phyloP scores from a whole-genome alignment of 441 rosid species.

The Populus tomentosa region DNA sequence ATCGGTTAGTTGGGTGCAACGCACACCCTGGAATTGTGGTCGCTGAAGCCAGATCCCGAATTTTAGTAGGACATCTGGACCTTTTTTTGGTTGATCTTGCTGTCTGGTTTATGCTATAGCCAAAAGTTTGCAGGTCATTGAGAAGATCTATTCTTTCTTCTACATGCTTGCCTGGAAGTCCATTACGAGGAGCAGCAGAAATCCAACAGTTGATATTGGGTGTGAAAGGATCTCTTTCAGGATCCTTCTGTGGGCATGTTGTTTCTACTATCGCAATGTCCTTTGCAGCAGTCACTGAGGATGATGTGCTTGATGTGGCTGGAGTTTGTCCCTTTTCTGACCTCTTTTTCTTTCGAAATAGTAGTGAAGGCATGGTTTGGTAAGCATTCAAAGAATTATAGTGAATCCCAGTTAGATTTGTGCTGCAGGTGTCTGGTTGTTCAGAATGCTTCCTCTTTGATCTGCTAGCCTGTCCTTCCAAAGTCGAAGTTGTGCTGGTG shows the following conservation, averaged over 20 bases:
- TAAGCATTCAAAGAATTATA: conserved; percentile 37
- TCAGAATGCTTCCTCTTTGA: conserved; percentile 27
- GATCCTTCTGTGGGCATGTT: conserved; percentile 13
- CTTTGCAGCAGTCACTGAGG: conserved; percentile 25
- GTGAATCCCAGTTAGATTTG: conserved; percentile 31
- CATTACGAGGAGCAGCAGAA: conserved; percentile 19
- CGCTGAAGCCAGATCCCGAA: conserved; percentile 41
- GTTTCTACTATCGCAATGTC: conserved; percentile 14
- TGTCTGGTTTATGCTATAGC: conserved; percentile 25
- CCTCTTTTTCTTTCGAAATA: conserved; percentile 45
- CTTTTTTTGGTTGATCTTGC: conserved; percentile 45
- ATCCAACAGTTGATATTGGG: conserved; percentile 19
- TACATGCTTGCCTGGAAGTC: conserved; percentile 18
- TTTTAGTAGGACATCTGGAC: conserved; percentile 47
- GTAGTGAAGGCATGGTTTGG: conserved; percentile 27
- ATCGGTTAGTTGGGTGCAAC: conserved; percentile 17
- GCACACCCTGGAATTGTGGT: conserved; percentile 25
- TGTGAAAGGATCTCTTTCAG: conserved; percentile 10
- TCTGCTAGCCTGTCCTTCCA: conserved; percentile 30
- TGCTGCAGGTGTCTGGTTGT: conserved; percentile 26
- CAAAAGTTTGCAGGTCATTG: conserved; percentile 27
- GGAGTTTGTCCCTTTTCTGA: conserved; percentile 40
- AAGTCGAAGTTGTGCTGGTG: conserved; percentile 12
- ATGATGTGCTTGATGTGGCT: conserved; percentile 33
- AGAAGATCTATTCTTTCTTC: conserved; percentile 27